Evolutionary conservation across 352 stramenopile genomes (phyloP).

Genomic region (Phytophthora constricta): DNA sequence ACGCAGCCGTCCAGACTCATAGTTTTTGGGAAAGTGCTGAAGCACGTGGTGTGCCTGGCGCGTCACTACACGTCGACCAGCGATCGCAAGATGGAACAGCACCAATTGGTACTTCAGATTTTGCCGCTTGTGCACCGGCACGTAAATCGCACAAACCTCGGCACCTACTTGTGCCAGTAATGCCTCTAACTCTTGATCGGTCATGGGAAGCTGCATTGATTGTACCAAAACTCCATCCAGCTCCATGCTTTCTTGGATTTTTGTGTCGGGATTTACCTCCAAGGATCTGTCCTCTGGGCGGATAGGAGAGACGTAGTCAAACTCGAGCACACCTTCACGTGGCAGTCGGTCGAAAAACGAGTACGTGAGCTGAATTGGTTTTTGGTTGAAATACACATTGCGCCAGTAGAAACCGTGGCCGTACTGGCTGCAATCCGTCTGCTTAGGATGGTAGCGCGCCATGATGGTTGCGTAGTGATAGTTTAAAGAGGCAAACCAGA

Average conservation of each 20-base stretch:
- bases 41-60: constrained; percentile 62
- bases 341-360: constrained; percentile 68
- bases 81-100: constrained; percentile 72
- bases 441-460: constrained; percentile 46
- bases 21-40: constrained; percentile 78
- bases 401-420: constrained; percentile 66
- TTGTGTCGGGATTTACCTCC: constrained; percentile 17
- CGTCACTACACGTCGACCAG: constrained; percentile 45
- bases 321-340: constrained; percentile 60
- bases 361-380: constrained; percentile 55
- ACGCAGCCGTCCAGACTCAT: constrained; percentile 60
- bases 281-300: constrained; percentile 59
- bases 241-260: constrained; percentile 16
- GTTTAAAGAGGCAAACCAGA: constrained; percentile 78
- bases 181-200: constrained; percentile 45
- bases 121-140: constrained; percentile 70
- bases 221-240: constrained; percentile 18
- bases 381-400: constrained; percentile 70
- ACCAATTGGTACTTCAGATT: constrained; percentile 80
- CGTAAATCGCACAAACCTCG: constrained; percentile 74
- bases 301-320: constrained; percentile 69
- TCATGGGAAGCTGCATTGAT: constrained; percentile 24
- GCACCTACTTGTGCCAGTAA: constrained; percentile 59
- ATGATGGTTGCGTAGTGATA: constrained; percentile 38
- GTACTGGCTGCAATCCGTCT: constrained; percentile 67